Evolutionary conservation across 495 filamentous ascomycete species (phyloP).

Genomic region (Friedmanniomyces endolithicus): DNA sequence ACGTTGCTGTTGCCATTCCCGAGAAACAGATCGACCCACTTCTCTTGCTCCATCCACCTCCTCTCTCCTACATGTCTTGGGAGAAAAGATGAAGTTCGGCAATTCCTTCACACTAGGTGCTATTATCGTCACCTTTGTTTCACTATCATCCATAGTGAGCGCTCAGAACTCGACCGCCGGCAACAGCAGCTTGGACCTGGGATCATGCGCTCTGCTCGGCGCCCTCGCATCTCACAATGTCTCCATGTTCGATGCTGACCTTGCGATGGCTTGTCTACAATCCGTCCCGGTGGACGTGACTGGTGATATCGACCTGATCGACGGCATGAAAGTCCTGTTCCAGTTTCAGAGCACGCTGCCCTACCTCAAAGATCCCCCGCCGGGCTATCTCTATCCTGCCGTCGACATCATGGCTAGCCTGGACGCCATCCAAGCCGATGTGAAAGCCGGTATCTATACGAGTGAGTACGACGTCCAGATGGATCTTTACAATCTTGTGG

Average conservation of each 20-base stretch:
- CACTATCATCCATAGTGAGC: not conserved
- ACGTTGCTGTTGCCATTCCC: no score
- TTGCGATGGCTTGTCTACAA: constrained; percentile 3
- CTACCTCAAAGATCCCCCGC: constrained; percentile 35
- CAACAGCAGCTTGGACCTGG: not conserved
- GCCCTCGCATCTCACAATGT: not conserved
- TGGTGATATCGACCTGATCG: not conserved
- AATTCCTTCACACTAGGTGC: not conserved
- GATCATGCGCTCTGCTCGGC: not conserved
- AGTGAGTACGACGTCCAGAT: constrained; percentile 43
- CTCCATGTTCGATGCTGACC: not conserved
- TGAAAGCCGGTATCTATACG: constrained; percentile 21
- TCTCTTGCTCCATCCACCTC: no score
- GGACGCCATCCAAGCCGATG: constrained; percentile 25
- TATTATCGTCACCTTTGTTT: not conserved
- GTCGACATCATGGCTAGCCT: constrained; percentile 34
- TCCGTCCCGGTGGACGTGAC: constrained; percentile 7
- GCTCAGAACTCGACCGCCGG: not conserved
- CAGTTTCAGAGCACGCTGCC: constrained; percentile 31
- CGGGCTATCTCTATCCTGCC: constrained; percentile 28
- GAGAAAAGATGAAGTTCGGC: not conserved
- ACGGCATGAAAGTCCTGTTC: constrained; percentile 4
- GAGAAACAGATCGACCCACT: no score
- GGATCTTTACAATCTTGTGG: constrained; percentile 32
- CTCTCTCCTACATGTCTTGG: no score